Conservation (phyloP, 129 eudicot species). For the carrot (Daucus carota) region DNA sequence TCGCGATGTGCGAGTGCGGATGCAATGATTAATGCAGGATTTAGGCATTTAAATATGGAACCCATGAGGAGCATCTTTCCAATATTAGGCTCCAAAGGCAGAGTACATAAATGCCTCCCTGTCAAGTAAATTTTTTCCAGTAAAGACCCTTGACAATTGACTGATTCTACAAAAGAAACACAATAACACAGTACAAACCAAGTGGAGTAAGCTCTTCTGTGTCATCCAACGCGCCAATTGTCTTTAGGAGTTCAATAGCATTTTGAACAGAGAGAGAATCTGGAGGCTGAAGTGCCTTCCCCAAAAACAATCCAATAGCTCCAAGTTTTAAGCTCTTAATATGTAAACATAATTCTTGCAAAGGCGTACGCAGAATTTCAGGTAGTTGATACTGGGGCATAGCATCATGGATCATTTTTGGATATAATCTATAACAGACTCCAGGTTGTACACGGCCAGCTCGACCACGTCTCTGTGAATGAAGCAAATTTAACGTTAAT, state of each 20-base stretch:
- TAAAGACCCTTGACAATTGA: background rate
- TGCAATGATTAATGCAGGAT: conserved; percentile 88
- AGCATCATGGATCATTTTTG: conserved; percentile 76
- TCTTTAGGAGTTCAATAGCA: conserved; percentile 91
- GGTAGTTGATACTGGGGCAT: conserved; percentile 90
- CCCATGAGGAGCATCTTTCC: conserved; percentile 99
- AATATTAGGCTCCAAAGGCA: conserved; percentile 93
- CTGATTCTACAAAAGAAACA: background rate
- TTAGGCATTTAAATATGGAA: conserved; percentile 79
- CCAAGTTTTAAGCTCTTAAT: conserved; percentile 94
- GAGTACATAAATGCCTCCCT: conserved; percentile 90
- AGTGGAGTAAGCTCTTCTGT: conserved; percentile 92
- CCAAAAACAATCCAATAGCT: conserved; percentile 51
- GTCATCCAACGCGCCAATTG: conserved; percentile 90
- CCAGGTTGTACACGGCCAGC: conserved; percentile 99
- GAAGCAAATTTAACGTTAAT: background rate
- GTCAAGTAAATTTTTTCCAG: conserved; percentile 12
- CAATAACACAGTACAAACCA: conserved; percentile 32
- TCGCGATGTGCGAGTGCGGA: conserved; percentile 88
- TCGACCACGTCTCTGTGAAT: conserved; percentile 88
- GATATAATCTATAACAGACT: conserved; percentile 81
- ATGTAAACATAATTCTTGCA: conserved; percentile 88
- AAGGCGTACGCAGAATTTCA: conserved; percentile 91
- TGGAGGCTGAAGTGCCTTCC: conserved; percentile 93
- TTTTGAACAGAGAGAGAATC: conserved; percentile 85